phyloP scores from a whole-genome alignment of 2,329 filamentous ascomycete genomes.

The Phaeosphaeria sp. region DNA sequence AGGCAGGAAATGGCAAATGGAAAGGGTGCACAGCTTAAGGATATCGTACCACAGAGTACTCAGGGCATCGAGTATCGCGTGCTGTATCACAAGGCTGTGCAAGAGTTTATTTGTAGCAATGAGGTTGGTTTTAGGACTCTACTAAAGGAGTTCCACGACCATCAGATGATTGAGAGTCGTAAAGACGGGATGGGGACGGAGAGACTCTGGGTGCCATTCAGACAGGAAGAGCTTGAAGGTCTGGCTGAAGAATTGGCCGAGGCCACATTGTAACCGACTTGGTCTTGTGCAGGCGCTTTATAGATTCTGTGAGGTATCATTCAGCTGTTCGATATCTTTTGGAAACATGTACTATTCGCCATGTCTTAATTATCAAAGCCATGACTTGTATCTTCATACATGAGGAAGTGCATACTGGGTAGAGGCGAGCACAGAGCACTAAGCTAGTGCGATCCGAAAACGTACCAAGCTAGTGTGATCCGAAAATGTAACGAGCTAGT shows the following conservation, averaged over 20 bases:
- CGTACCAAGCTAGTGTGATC: conserved; percentile 29
- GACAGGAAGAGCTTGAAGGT: conserved; percentile 85
- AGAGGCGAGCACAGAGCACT: background rate
- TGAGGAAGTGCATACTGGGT: background rate
- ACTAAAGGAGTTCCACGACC: conserved; percentile 96
- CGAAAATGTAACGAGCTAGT: conserved; percentile 28
- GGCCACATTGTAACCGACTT: conserved; percentile 27
- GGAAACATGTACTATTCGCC: too few species aligned
- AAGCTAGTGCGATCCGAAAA: too few species aligned
- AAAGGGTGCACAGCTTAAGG: conserved; percentile 33
- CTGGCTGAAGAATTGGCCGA: conserved; percentile 77
- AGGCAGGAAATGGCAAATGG: conserved; percentile 23
- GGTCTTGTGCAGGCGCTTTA: background rate
- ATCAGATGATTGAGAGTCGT: conserved; percentile 92
- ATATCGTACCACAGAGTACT: conserved; percentile 39
- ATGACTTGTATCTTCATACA: too few species aligned
- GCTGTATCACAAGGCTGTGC: conserved; percentile 92
- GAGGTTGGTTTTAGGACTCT: conserved; percentile 95
- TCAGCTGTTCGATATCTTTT: too few species aligned
- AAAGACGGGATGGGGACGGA: conserved; percentile 88
- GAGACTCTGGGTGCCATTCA: conserved; percentile 82
- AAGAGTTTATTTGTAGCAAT: conserved; percentile 95
- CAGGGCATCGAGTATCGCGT: conserved; percentile 86
- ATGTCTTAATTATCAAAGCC: too few species aligned
- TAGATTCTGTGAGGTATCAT: too few species aligned